These are phyloP conservation scores for Ogataea philodendri DNA, from an alignment of 805 yeast species.

Conservation along the genomic window DNA sequence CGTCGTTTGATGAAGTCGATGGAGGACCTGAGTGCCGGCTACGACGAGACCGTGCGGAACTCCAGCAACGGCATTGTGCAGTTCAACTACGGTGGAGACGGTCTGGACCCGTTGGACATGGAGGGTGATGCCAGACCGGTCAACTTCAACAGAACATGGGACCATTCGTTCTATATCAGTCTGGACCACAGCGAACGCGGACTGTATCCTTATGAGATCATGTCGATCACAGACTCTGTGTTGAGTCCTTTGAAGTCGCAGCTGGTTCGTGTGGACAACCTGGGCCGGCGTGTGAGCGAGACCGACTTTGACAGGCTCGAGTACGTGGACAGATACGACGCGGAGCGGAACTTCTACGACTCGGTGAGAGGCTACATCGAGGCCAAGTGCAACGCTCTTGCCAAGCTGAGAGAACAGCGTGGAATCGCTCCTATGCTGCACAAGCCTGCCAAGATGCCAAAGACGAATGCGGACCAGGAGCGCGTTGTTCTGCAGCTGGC, in stretches of 20 bases:
- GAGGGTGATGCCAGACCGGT: slow-evolving; percentile 98
- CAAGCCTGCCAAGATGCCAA: slow-evolving; percentile 38
- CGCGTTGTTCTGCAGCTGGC: slow-evolving; percentile 60
- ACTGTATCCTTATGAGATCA: slow-evolving; percentile 68
- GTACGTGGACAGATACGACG: slow-evolving; percentile 71
- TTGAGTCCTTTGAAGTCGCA: slow-evolving; percentile 59
- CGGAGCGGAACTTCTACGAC: slow-evolving; percentile 79
- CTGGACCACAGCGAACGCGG: slow-evolving; percentile 52
- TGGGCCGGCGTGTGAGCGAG: slow-evolving; percentile 51
- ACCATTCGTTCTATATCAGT: slow-evolving; percentile 77
- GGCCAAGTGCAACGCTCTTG: slow-evolving; percentile 56
- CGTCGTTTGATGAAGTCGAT: slow-evolving; percentile 96
- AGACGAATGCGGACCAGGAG: slow-evolving; percentile 29
- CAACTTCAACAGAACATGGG: slow-evolving; percentile 92
- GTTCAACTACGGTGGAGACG: slow-evolving; percentile 98
- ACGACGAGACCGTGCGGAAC: slow-evolving; percentile 92
- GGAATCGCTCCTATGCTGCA: slow-evolving; percentile 40
- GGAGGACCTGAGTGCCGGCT: slow-evolving; percentile 91
- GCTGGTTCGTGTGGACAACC: slow-evolving; percentile 67
- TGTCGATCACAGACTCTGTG: slow-evolving; percentile 50
- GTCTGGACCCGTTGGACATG: slow-evolving; percentile 97
- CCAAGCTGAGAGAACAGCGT: slow-evolving; percentile 52
- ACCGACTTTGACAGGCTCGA: slow-evolving; percentile 70
- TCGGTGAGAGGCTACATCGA: slow-evolving; percentile 66
- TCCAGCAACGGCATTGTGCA: slow-evolving; percentile 96